Percentiles rank a stretch among this genome's conserved stretches.
These are phyloP conservation scores for Cadophora sp. DNA, from an alignment of 2,329 filamentous ascomycete genomes.

Conservation along the genomic window DNA sequence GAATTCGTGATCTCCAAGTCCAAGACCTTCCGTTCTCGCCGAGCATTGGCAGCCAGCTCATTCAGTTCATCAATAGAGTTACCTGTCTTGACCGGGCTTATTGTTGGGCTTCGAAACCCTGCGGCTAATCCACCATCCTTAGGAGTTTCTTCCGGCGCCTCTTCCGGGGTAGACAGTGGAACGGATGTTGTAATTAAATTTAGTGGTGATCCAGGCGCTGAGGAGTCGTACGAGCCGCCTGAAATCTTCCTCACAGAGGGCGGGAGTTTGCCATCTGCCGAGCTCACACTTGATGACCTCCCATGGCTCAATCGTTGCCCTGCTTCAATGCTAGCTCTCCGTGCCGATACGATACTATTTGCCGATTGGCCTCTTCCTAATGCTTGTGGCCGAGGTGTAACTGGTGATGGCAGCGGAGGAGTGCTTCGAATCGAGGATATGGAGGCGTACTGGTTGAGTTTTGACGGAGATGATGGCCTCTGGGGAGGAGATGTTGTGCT, in stretches of 20 bases:
- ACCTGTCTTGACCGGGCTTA: constrained; percentile 59
- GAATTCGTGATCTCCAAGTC: constrained; percentile 97
- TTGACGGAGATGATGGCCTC: constrained; percentile 60
- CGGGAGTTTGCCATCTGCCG: constrained; percentile 33
- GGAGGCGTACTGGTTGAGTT: constrained; percentile 46
- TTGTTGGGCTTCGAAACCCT: constrained; percentile 18
- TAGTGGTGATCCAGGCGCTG: constrained; percentile 33
- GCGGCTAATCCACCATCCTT: constrained; percentile 17
- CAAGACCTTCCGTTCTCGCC: constrained; percentile 91
- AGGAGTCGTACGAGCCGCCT: constrained; percentile 32
- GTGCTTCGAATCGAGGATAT: constrained; percentile 36
- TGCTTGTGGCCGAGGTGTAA: constrained; percentile 33
- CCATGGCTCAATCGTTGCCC: constrained; percentile 35
- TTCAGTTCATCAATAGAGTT: constrained; percentile 66
- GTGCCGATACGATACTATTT: constrained; percentile 32
- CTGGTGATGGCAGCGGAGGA: constrained; percentile 37
- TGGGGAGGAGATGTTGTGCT: constrained; percentile 45
- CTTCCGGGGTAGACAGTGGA: constrained; percentile 38
- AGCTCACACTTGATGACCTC: constrained; percentile 41
- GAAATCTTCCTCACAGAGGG: constrained; percentile 35
- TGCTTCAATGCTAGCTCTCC: constrained; percentile 38
- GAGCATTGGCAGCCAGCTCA: constrained; percentile 85
- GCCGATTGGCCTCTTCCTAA: constrained; percentile 37
- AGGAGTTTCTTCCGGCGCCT: constrained; percentile 18
- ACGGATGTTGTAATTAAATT: constrained; percentile 32